A percentile compares a stretch with the other conserved stretches of the same genome.
phyloP scores from a whole-genome alignment of 352 stramenopile species.

The Globisporangium paddicum region DNA sequence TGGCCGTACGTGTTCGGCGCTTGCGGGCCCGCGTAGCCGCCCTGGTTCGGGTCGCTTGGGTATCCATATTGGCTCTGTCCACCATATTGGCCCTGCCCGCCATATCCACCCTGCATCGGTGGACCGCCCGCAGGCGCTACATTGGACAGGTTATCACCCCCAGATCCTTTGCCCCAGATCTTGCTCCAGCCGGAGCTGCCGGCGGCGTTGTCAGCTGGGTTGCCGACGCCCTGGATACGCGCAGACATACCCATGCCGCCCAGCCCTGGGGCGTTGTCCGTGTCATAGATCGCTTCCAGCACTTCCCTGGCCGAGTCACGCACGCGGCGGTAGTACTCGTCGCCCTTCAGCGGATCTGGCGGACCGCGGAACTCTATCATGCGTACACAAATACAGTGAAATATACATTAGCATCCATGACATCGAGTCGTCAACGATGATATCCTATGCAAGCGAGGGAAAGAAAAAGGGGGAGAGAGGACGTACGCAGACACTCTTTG shows the following conservation, averaged over 20 bases:
- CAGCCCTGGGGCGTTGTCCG: constrained; percentile 59
- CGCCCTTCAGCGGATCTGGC: constrained; percentile 91
- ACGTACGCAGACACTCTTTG: constrained; percentile 90
- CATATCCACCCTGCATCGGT: constrained; percentile 37
- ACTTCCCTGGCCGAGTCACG: constrained; percentile 92
- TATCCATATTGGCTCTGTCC: constrained; percentile 41
- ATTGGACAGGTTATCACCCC: constrained; percentile 49
- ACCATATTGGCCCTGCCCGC: constrained; percentile 37
- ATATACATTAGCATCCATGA: background rate
- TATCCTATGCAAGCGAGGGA: background rate
- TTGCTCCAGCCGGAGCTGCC: constrained; percentile 64
- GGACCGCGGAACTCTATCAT: constrained; percentile 84
- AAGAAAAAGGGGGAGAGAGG: too few relatives aligned
- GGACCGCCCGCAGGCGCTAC: constrained; percentile 48
- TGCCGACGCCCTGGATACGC: constrained; percentile 77
- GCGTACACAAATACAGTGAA: background rate
- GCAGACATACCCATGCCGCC: constrained; percentile 75
- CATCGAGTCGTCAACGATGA: background rate
- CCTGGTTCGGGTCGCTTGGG: constrained; percentile 37
- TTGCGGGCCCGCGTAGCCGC: constrained; percentile 39
- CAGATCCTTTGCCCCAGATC: constrained; percentile 58
- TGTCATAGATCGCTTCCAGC: constrained; percentile 94
- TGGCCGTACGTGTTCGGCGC: constrained; percentile 31
- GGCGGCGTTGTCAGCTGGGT: constrained; percentile 37
- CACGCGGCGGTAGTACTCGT: constrained; percentile 92